A percentile compares a stretch with the other conserved stretches of the same genome.
These are phyloP conservation scores for Phytopythium mirpurense DNA, from an alignment of 352 stramenopile species.

Conservation along the genomic window DNA sequence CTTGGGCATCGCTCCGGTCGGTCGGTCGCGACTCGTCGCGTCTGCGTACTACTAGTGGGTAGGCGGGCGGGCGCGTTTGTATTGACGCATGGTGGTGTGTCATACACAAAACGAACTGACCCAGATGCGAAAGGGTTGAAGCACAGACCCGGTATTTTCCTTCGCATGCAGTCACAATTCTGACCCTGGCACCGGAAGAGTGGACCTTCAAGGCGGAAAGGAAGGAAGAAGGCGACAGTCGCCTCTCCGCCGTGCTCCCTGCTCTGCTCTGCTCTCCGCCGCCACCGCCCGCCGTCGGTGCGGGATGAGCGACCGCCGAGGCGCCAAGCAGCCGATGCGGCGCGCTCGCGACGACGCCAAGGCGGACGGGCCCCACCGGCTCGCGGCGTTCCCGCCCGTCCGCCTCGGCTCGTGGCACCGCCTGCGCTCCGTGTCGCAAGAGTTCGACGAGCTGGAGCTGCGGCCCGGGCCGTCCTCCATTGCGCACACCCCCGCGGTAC, in stretches of 20 bases:
- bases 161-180: too few relatives aligned
- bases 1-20: background rate
- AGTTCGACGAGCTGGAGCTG: slow-evolving; percentile 53
- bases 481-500: slow-evolving; percentile 30
- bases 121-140: background rate
- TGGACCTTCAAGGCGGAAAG: too few relatives aligned
- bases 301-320: slow-evolving; percentile 4
- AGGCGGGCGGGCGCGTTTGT: too few relatives aligned
- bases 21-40: background rate
- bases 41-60: too few relatives aligned
- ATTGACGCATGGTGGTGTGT: too few relatives aligned
- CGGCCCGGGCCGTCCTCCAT: slow-evolving; percentile 27
- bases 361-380: slow-evolving; percentile 26
- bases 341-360: slow-evolving; percentile 23
- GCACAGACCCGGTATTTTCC: background rate
- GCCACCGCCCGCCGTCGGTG: background rate
- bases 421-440: slow-evolving; percentile 53
- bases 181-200: too few relatives aligned
- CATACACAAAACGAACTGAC: too few relatives aligned
- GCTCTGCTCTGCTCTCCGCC: background rate
- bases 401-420: slow-evolving; percentile 63
- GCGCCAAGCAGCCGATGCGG: slow-evolving; percentile 7
- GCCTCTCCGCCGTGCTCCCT: background rate
- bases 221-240: background rate
- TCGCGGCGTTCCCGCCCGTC: slow-evolving; percentile 48